Conservation (phyloP, 345 rosid genomes). For the Camelina sativa region DNA sequence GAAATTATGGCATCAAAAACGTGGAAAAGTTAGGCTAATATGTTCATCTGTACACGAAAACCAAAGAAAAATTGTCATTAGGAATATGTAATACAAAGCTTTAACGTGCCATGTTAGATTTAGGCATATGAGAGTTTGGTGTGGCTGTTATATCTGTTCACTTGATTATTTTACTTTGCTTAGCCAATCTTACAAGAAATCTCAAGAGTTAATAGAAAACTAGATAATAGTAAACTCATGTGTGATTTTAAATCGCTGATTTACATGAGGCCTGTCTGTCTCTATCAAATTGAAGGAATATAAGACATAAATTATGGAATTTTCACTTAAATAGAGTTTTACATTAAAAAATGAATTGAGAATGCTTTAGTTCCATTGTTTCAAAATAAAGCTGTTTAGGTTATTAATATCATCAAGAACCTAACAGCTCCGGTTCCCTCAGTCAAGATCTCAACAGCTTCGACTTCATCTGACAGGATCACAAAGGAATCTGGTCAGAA, state of each 20-base stretch:
- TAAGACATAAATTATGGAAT: constrained; percentile 6
- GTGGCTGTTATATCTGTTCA: constrained; percentile 44
- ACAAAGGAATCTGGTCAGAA: too few species aligned
- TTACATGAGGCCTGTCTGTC: constrained; percentile 3
- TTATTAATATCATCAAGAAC: neutral
- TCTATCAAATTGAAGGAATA: constrained; percentile 13
- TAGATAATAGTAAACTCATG: neutral
- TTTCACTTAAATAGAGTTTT: neutral
- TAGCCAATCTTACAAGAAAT: constrained; percentile 11
- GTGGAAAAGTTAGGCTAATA: constrained; percentile 9
- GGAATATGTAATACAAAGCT: constrained; percentile 20
- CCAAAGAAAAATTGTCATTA: neutral
- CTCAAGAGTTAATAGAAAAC: constrained; percentile 17
- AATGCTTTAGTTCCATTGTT: neutral
- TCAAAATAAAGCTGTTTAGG: constrained; percentile 11
- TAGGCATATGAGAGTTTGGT: constrained; percentile 33
- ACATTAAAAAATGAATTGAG: neutral
- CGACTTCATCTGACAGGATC: too few species aligned
- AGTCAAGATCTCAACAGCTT: too few species aligned
- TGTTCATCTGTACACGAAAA: constrained; percentile 18
- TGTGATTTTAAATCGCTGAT: neutral
- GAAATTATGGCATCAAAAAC: constrained; percentile 17
- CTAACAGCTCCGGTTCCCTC: too few species aligned
- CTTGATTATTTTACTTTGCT: constrained; percentile 12
- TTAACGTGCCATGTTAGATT: constrained; percentile 32